Base-by-base conservation (phyloP, 2,329 filamentous ascomycete genomes). In the Whalleya microplaca region DNA sequence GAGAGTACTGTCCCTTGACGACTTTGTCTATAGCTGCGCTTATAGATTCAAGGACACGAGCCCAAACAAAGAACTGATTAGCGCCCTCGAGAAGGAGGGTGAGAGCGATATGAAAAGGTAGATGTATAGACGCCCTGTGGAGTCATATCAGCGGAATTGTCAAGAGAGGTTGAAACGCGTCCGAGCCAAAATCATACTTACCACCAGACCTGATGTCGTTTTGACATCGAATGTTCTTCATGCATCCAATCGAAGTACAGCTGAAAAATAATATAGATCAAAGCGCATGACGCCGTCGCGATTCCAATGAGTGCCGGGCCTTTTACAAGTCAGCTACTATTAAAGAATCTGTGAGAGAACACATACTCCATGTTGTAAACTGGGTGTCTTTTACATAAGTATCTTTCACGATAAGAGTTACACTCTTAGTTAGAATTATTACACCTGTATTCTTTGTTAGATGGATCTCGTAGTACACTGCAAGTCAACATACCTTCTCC, bases 241-340 rank as follows among this genome's bases (percentile, higher is more conserved):
- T 87, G 86, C 70, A 87, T 84, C 82, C 84, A 88, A 62, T 88
- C 78, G 51, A 89, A 80, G 58, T 80, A 79, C 37, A 78, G 65
- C 51, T 80, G 72, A 64, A 78, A 80, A 48, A 80, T 69, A 44
- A 76, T 72, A 64, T 80, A 80, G 21, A 79, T 72, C n/a, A 75
- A 74, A 4, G 74, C 70, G 0, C 72, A 65, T 1, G 74, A 72
- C 1, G 76, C 69, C 0, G 72, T 72, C 9, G 79, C 69, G 20
- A 76, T 70, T 3, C 76, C 77, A 18, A 79, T 76, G 2, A 74
- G 75, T 4, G 64, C 60, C 0, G 71, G 42, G 41, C 75, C 76
- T 77, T 12, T 8, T 14, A 2, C 5, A 12, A 4, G 51, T 67
- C 51, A 67, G 56, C n/a, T 20, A 48, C 9, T 32, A 20, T n/a